Percentiles rank a stretch among this genome's conserved stretches.
Conservation (phyloP, 768 basidiomycete species). For the Dendrothele bispora region DNA sequence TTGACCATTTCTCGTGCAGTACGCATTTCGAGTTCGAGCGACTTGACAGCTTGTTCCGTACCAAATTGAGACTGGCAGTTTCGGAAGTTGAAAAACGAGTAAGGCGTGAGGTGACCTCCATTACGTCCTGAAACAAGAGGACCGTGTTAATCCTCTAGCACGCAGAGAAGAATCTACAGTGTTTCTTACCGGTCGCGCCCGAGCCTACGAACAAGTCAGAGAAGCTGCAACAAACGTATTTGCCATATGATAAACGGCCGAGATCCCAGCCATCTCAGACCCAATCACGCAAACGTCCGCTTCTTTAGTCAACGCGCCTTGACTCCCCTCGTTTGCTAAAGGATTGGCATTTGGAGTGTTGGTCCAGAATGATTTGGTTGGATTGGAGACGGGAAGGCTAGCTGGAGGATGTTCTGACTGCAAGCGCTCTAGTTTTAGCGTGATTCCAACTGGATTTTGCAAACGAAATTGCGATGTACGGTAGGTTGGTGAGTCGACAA, state of each 20-base stretch:
- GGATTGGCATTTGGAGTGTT: constrained; percentile 62
- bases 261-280: constrained; percentile 76
- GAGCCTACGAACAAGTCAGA: too few relatives aligned
- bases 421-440: too few relatives aligned
- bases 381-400: constrained; percentile 53
- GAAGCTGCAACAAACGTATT: constrained; percentile 29
- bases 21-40: constrained; percentile 57
- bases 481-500: too few relatives aligned
- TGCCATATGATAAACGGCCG: constrained; percentile 71
- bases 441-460: too few relatives aligned
- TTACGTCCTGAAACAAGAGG: constrained; percentile 55
- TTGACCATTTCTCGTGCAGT: constrained; percentile 48
- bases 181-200: constrained; percentile 68
- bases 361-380: constrained; percentile 77
- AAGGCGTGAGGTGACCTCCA: constrained; percentile 71
- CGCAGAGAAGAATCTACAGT: background rate
- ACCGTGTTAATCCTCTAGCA: too few relatives aligned
- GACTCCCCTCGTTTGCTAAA: constrained; percentile 64
- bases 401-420: too few relatives aligned
- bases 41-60: constrained; percentile 51
- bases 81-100: constrained; percentile 45
- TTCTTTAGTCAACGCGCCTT: constrained; percentile 51
- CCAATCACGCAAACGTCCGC: constrained; percentile 81
- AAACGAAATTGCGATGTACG: too few relatives aligned
- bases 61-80: constrained; percentile 40